Evolutionary conservation across 495 filamentous ascomycete genomes (phyloP).

Genomic region (Rhypophila decipiens): DNA sequence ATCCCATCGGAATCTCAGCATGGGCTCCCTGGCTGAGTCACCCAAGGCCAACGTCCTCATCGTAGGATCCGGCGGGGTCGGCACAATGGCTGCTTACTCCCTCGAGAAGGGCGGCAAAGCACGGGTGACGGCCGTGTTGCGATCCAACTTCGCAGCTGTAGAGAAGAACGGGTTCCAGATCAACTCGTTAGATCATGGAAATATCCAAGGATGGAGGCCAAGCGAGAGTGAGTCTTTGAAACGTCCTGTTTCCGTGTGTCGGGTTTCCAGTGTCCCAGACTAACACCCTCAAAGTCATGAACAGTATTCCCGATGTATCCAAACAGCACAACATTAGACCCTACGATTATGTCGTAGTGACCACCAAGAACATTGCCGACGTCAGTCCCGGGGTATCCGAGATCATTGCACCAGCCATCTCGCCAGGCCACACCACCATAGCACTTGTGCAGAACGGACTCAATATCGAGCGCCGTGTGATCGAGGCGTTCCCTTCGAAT

Average conservation of each 20-base stretch:
- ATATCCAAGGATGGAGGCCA: conserved; percentile 24
- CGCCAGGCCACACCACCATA: conserved; percentile 42
- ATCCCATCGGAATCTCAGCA: too few species aligned
- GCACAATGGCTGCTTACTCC: conserved; percentile 33
- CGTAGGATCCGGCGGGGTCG: conserved; percentile 33
- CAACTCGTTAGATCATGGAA: conserved; percentile 28
- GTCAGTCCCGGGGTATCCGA: conserved; percentile 26
- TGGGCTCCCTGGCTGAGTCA: conserved; percentile 4
- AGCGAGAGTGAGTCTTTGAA: conserved; percentile 4
- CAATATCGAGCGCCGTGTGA: conserved; percentile 53
- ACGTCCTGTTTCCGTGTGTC: background rate
- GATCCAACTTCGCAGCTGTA: conserved; percentile 30
- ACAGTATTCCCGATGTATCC: conserved; percentile 34
- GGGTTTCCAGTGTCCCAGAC: background rate
- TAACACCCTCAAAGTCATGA: conserved; percentile 19
- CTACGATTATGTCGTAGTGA: conserved; percentile 48
- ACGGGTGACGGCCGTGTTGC: conserved; percentile 28
- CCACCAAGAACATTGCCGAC: conserved; percentile 47
- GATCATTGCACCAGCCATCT: conserved; percentile 45
- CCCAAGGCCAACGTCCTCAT: conserved; percentile 27
- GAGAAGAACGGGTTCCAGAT: conserved; percentile 22
- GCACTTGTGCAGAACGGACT: conserved; percentile 59
- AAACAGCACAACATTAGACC: conserved; percentile 11
- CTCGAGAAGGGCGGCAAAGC: conserved; percentile 24
- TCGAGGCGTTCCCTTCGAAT: conserved; percentile 44